Evolutionary conservation across 2,329 filamentous ascomycete genomes (phyloP), one percentile per base, ranked within the genome.

Genomic region (Penicillium crustosum): DNA sequence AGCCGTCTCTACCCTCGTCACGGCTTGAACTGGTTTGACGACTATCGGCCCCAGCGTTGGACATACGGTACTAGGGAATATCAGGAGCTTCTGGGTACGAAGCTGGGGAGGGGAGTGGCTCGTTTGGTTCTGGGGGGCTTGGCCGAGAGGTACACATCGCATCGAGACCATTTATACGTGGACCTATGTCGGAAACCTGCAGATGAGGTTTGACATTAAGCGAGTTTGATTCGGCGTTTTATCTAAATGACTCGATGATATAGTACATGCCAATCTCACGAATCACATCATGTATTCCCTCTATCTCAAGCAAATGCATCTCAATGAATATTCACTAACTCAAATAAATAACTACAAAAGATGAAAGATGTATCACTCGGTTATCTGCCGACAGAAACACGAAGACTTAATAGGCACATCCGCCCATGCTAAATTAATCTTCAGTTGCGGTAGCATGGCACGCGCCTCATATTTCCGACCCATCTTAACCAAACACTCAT

Each of bases 401-500:
- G 83, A 86, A 9, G 82, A 77, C 23, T 69, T 73, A n/a, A 89
- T 78, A 1, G 77, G 74, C 13, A 89, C 80, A 75, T 89, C 87
- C 1, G 86, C 84, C 55, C 80, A 77, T 2, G 81, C 81, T 59
- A 81, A 61, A 2, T 82, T 82, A 55, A 79, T 57, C 57, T 76
- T 77, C 60, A 89, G 66, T 68, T 83, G 79, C 59, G 78, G 71
- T 57, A 73, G 66, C 9, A 85, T 65, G 21, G 79, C 75, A 7
- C 66, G 67, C 10, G 81, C 81, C 65, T 85, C 83, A 0, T 70
- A 72, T 2, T 52, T 65, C 19, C 79, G 74, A 0, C 82, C 84
- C 13, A 88, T 68, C 61, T 76, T 83, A 1, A 79, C 61, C 48
- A 91, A 69, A 68, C 89, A 90, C 73, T 92, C 89, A 60, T 90